Evolutionary conservation across 371 early-diverging fungal genomes (phyloP), one percentile per base, ranked within the genome.

Genomic region (Syncephalastrum monosporum): DNA sequence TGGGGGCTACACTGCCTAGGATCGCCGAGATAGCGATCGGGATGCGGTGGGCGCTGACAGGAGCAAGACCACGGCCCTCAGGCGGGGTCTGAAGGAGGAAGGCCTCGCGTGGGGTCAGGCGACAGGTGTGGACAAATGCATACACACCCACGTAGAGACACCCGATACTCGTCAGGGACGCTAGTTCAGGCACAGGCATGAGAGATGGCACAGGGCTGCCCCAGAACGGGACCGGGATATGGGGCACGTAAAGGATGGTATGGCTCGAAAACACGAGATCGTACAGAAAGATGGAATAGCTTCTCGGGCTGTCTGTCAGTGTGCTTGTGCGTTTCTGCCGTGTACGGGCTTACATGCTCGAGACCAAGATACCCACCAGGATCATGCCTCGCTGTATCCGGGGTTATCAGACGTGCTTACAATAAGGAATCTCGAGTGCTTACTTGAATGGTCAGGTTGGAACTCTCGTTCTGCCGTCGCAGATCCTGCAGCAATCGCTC

Each of bases 391-490:
- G 55, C 68, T 71, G 16, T 16, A 21, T 33, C 4, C 21, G 16
- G 15, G 19, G 48, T 19, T 19, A 14, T 12, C 8, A 38, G 16
- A 6, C 4, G 27, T 21, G 17, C 49, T 29, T 4, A 29, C 16
- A 6, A 3, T 17, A 10, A 0, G 17, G 7, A 17, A 25, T 2
- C 24, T 10, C 16, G 5, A 7, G 5, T 19, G 25, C 41, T 41
- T 65, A 66, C 72, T 48, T 69, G 69, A 19, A 72, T 72, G 7
- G 51, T 49, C 10, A 66, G 33, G 44, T 74, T 74, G 24, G 74
- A 71, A 47, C 24, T 55, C 25, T 68, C 64, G 47, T 74, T 74
- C 52, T 71, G 68, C 15, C 49, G 55, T 23, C 69, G 65, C 52
- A 74, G 64, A 33, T 68, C 66, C 12, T 65, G 46, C n/a, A 74